Base-by-base conservation (phyloP, 169 alveolate genomes). In the Eimeria mitis region DNA sequence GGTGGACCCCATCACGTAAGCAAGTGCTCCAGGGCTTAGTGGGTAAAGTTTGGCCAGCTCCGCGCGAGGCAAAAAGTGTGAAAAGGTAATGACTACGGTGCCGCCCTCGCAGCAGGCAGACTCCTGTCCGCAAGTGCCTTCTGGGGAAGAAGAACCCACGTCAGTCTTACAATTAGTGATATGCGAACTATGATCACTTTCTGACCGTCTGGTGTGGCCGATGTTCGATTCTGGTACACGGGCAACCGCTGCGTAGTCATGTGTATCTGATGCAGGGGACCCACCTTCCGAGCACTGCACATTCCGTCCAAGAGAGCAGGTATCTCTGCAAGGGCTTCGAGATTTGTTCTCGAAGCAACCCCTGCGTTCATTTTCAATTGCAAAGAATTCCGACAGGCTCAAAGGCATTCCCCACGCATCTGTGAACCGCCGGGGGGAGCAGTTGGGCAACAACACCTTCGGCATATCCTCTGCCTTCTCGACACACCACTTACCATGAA, bases 21-120 rank as follows among this genome's bases (percentile, higher is more conserved):
- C 94, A 40, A 87, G 54, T 23, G 94, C 94, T 0, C 94, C 54
- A 52, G 94, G 94, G 44, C 13, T 87, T 1, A 87, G 81, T 63
- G 94, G 94, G 31, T 87, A 65, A 56, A 87, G 63, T 28, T 71
- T 87, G n/a, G 94, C 94, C 78, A 87, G 68, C 37, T 87, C 94
- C 71, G 94, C 94, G 25, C 94, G 94, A 61, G 94, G 94, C 83
- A 87, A 34, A 87, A 87, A 87, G 94, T 87, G 94, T 1, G 94
- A 87, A 65, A 87, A 87, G 28, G 94, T 87, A 65, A 87, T 87
- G 37, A 87, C 94, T 14, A 87, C 63, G 37, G 52, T 71, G 19
- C 31, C 31, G 78, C 65, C 56, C 25, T 63, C 79, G 83, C 5
- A 25, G 54, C 65, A 44, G 25, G 63, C 23, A 63, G 79, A 8